phyloP scores from a whole-genome alignment of 805 yeast species.

The Saccharomycopsis oosterbeekiorum region DNA sequence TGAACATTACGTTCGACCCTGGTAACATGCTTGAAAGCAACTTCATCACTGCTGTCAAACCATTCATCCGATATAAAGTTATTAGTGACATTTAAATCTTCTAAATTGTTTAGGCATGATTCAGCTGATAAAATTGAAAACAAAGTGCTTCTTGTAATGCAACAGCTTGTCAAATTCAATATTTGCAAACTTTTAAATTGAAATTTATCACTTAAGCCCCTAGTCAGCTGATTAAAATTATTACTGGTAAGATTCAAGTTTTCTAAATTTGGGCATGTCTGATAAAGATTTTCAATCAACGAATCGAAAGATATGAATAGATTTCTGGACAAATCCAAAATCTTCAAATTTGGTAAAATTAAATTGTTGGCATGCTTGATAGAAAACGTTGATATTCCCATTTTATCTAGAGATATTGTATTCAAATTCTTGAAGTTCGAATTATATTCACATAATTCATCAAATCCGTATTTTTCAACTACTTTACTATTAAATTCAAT shows the following conservation, averaged over 20 bases:
- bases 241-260: constrained; percentile 25
- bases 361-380: neutral
- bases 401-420: constrained; percentile 39
- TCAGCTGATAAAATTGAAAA: neutral
- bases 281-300: constrained; percentile 30
- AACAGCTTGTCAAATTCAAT: constrained; percentile 21
- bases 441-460: constrained; percentile 39
- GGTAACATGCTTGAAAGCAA: neutral
- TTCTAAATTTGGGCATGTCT: constrained; percentile 29
- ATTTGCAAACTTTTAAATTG: neutral
- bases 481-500: constrained; percentile 45
- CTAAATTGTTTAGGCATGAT: neutral
- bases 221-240: constrained; percentile 8
- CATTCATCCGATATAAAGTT: constrained; percentile 8
- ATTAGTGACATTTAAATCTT: constrained; percentile 8
- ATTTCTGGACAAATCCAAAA: constrained; percentile 54
- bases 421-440: constrained; percentile 35
- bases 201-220: neutral
- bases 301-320: constrained; percentile 34
- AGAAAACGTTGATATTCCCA: neutral
- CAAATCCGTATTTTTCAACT: constrained; percentile 60
- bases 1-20: neutral
- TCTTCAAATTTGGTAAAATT: constrained; percentile 22
- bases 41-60: neutral
- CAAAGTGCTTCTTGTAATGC: constrained; percentile 1